Conservation (phyloP, 805 yeast genomes). For the Metschnikowia lochheadii region DNA sequence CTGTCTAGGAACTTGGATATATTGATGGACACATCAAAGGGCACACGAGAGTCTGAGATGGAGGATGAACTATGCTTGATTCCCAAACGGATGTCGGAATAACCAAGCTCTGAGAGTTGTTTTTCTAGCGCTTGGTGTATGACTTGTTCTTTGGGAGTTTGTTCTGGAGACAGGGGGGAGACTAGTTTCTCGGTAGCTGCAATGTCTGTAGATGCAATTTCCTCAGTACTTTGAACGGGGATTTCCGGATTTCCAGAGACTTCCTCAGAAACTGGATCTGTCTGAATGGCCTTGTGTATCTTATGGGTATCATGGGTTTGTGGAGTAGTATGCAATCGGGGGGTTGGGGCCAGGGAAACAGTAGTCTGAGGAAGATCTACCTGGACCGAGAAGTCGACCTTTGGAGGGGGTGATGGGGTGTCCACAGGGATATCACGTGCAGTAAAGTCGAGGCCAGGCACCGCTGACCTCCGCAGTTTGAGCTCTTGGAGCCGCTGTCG, state of each 20-base stretch:
- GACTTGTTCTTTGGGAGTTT: not conserved
- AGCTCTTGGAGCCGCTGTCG: constrained; percentile 32
- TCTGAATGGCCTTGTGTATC: constrained; percentile 25
- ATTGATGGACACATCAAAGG: constrained; percentile 8
- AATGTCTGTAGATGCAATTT: too few species aligned
- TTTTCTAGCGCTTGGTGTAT: constrained; percentile 1
- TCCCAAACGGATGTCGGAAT: constrained; percentile 17
- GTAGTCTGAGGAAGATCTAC: constrained; percentile 18
- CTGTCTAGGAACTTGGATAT: constrained; percentile 10
- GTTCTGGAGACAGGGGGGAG: not conserved
- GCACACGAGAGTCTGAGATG: constrained; percentile 7
- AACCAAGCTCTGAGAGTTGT: constrained; percentile 1
- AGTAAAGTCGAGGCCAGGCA: constrained; percentile 12
- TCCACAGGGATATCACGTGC: constrained; percentile 4
- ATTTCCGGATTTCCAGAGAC: too few species aligned
- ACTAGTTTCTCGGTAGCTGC: too few species aligned
- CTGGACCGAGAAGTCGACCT: constrained; percentile 27
- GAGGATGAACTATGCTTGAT: not conserved
- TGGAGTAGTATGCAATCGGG: not conserved
- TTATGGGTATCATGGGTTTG: not conserved
- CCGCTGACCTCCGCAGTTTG: constrained; percentile 21
- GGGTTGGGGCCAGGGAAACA: not conserved
- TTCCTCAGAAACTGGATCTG: constrained; percentile 3
- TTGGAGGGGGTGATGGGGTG: constrained; percentile 1
- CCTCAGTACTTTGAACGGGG: too few species aligned